These are phyloP conservation scores for Penicillium vulpinum DNA, from an alignment of 2,329 filamentous ascomycete species.

Conservation along the genomic window DNA sequence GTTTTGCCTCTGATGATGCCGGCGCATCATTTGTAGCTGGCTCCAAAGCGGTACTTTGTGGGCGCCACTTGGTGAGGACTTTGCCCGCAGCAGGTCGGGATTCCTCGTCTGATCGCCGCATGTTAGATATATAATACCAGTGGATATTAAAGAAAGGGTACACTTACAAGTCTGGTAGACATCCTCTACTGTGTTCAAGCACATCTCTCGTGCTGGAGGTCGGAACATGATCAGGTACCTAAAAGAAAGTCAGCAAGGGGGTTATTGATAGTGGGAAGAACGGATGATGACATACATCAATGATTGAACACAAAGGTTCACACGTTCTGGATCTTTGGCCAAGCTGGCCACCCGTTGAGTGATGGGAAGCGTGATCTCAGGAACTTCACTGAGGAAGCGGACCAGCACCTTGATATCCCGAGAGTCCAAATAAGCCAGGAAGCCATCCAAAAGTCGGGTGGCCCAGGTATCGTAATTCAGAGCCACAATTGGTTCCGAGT, in stretches of 20 bases:
- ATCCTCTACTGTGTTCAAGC: conserved; percentile 59
- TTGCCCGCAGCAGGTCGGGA: conserved; percentile 53
- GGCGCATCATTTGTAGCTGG: conserved; percentile 7
- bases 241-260: conserved; percentile 13
- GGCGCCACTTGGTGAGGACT: conserved; percentile 57
- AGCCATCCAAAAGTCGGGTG: conserved; percentile 79
- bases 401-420: conserved; percentile 82
- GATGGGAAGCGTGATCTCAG: conserved; percentile 70
- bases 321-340: conserved; percentile 63
- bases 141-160: not conserved
- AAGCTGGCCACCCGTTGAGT: conserved; percentile 68
- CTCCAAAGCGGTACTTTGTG: conserved; percentile 40
- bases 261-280: not conserved
- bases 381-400: conserved; percentile 87
- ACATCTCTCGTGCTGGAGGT: conserved; percentile 59
- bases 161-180: conserved; percentile 57
- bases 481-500: conserved; percentile 39
- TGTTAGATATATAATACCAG: conserved; percentile 2
- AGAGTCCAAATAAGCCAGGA: conserved; percentile 85
- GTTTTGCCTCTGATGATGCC: conserved; percentile 11
- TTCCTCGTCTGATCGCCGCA: conserved; percentile 42
- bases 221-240: conserved; percentile 59
- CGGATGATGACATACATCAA: conserved; percentile 51
- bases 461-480: conserved; percentile 77
- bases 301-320: conserved; percentile 58